These are phyloP conservation scores for Senecio squalidus DNA, from an alignment of 140 eudicot genomes.

Conservation along the genomic window DNA sequence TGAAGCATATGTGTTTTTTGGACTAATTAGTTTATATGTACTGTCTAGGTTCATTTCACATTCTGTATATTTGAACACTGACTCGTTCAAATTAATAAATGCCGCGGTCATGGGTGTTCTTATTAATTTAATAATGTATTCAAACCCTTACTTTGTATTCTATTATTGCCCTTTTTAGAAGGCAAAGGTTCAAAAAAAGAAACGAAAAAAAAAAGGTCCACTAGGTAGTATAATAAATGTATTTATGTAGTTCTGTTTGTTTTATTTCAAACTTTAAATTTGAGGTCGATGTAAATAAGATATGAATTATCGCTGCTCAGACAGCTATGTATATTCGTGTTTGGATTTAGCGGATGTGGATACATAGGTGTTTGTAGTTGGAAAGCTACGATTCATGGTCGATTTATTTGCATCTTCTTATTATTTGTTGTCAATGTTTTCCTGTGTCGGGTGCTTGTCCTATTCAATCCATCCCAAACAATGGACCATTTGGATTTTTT, in stretches of 20 bases:
- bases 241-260: background rate
- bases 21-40: background rate
- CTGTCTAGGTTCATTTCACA: constrained; percentile 2
- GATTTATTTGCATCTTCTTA: constrained; percentile 13
- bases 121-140: background rate
- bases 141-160: background rate
- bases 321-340: constrained; percentile 16
- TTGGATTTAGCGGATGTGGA: constrained; percentile 3
- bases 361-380: constrained; percentile 10
- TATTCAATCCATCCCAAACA: constrained; percentile 35
- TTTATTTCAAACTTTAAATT: background rate
- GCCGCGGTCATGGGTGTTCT: background rate
- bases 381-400: constrained; percentile 7
- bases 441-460: constrained; percentile 31
- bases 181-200: background rate
- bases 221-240: background rate
- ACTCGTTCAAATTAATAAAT: background rate
- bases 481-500: constrained; percentile 45
- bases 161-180: background rate
- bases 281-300: background rate
- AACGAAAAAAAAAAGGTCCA: constrained; percentile 1
- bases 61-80: background rate
- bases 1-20: background rate
- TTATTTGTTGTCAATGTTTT: constrained; percentile 8
- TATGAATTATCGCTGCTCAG: constrained; percentile 4